Conservation (phyloP, 31 red algal genomes). For the Asparagopsis taxiformis region DNA sequence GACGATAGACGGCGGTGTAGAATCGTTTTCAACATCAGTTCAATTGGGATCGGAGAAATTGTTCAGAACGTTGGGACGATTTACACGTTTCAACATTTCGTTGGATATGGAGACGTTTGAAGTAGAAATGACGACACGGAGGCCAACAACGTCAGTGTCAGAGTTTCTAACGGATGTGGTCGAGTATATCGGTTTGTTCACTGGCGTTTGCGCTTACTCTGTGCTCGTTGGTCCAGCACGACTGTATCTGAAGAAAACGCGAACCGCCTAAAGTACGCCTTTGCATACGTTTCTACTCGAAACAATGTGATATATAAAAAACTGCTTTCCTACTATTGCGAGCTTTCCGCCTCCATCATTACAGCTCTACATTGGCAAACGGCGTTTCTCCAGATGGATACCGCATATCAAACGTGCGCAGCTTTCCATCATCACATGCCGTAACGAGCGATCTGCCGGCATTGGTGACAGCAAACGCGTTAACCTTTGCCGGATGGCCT, state of each 20-base stretch:
- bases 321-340: neutral
- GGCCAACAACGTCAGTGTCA: slow-evolving; percentile 53
- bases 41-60: slow-evolving; percentile 17
- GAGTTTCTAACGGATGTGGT: slow-evolving; percentile 64
- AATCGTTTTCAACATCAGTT: slow-evolving; percentile 3
- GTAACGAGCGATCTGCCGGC: slow-evolving; percentile 37
- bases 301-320: neutral
- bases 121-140: slow-evolving; percentile 15
- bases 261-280: neutral
- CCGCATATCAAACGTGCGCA: slow-evolving; percentile 46
- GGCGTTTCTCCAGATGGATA: slow-evolving; percentile 49
- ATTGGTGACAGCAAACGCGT: slow-evolving; percentile 41
- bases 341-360: neutral
- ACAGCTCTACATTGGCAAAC: slow-evolving; percentile 2
- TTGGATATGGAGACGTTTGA: slow-evolving; percentile 53
- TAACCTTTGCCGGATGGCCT: slow-evolving; percentile 6
- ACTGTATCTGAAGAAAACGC: slow-evolving; percentile 29
- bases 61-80: slow-evolving; percentile 27
- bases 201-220: slow-evolving; percentile 64
- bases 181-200: slow-evolving; percentile 64
- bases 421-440: slow-evolving; percentile 50
- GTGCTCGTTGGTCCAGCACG: slow-evolving; percentile 57
- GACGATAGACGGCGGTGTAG: slow-evolving; percentile 17
- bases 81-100: slow-evolving; percentile 39
- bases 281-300: neutral